phyloP scores from a whole-genome alignment of 441 rosid species.

The Dalechampia spathulata region DNA sequence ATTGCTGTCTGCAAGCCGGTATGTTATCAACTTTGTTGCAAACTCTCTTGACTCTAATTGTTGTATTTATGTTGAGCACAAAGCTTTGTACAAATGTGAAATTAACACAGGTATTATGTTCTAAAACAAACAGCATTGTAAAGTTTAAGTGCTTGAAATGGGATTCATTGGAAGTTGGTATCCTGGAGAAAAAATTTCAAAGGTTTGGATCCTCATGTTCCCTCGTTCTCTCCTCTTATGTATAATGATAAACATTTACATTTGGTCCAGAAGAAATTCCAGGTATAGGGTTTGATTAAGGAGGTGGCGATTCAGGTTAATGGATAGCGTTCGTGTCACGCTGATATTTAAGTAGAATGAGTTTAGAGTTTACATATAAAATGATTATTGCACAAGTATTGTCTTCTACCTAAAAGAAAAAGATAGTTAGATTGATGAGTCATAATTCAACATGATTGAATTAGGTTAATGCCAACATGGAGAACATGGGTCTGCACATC shows the following conservation, averaged over 20 bases:
- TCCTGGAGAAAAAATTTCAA: background rate
- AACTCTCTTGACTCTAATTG: background rate
- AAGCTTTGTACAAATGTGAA: slow-evolving; percentile 32
- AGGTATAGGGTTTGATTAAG: no score
- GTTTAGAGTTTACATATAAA: no score
- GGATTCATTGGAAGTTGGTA: slow-evolving; percentile 13
- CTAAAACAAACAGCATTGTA: slow-evolving; percentile 24
- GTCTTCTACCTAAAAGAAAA: no score
- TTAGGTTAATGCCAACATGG: no score
- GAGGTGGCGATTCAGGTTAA: no score
- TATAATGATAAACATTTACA: background rate
- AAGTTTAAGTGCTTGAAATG: slow-evolving; percentile 27
- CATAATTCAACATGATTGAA: no score
- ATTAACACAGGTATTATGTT: slow-evolving; percentile 21
- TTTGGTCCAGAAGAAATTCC: no score
- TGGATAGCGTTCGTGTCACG: no score
- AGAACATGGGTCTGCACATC: no score
- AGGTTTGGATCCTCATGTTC: background rate
- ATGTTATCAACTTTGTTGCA: slow-evolving; percentile 1
- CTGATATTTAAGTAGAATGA: no score
- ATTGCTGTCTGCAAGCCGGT: slow-evolving; percentile 7
- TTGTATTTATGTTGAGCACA: slow-evolving; percentile 15
- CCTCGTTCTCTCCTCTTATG: background rate
- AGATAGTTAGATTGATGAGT: no score
- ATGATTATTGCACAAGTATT: no score